Base-by-base conservation (phyloP, 2,329 filamentous ascomycete species). In the Fusarium succisae region DNA sequence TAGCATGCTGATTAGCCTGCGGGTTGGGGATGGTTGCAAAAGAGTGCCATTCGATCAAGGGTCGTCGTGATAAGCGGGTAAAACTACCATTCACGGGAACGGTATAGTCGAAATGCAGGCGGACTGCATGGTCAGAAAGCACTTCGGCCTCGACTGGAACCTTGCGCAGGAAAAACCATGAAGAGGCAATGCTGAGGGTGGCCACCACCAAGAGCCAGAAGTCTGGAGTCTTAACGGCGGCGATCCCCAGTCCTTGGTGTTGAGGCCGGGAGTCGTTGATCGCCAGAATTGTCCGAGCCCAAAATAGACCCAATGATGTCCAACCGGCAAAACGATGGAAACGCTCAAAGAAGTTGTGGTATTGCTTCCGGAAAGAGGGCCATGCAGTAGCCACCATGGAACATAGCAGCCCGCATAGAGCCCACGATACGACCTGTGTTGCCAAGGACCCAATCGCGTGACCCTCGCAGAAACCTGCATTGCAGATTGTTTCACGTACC, bases 261-360 rank as follows among this genome's bases (percentile, higher is more conserved):
- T 76, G 75, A 24, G 82, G 79, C n/a, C 83, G 80, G 43, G 85
- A 80, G 39, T 85, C 83, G 57, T 87, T 82, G n/a, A 86, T 82
- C 39, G 89, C 82, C 15, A 93, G 82, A 47, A 93, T 79, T 14
- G 88, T 86, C 67, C 92, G 88, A 2, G 80, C 86, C 88, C 93
- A 92, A 78, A 95, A 91, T 38, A 94, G 82, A 4, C 82, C 84
- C 11, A 94, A 84, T 15, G 89, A 85, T 17, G 87, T 85, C 93
- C 93, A 95, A n/a, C 92, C 93, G 10, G 87, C 87, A 80, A 93
- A 94, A 54, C 93, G 91, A 81, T 95, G 93, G 53, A 88, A 88
- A 54, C 89, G 82, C 82, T 95, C 93, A 79, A 94, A 95, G 64
- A 87, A 81, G 81, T 95, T 88, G 83, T 95, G 93, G 70, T 87